These are phyloP conservation scores for Physcia stellaris DNA, from an alignment of 495 filamentous ascomycete genomes.

Conservation along the genomic window DNA sequence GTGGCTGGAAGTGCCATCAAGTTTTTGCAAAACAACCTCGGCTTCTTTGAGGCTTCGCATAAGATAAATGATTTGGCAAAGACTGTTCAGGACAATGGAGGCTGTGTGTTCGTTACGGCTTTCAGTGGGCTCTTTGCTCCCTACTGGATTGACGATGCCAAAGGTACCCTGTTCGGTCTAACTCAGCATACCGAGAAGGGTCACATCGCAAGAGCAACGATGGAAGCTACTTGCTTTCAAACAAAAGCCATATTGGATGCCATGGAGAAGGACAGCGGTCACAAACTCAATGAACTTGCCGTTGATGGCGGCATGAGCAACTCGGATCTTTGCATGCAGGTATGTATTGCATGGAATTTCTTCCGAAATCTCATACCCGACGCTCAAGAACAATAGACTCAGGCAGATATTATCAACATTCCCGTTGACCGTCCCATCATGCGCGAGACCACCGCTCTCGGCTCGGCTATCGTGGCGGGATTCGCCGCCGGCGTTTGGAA, in stretches of 20 bases:
- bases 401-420: slow-evolving; percentile 83
- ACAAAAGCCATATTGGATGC: slow-evolving; percentile 89
- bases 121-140: slow-evolving; percentile 94
- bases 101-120: slow-evolving; percentile 87
- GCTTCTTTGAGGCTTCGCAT: slow-evolving; percentile 62
- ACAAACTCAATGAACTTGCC: slow-evolving; percentile 60
- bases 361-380: neutral
- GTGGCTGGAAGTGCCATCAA: slow-evolving; percentile 84
- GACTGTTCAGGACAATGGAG: slow-evolving; percentile 77
- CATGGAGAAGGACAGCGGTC: slow-evolving; percentile 82
- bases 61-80: slow-evolving; percentile 74
- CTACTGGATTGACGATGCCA: slow-evolving; percentile 97
- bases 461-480: slow-evolving; percentile 88
- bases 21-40: slow-evolving; percentile 82
- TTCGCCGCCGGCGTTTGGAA: slow-evolving; percentile 77
- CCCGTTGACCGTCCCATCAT: slow-evolving; percentile 78
- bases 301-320: slow-evolving; percentile 95
- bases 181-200: slow-evolving; percentile 82
- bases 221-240: slow-evolving; percentile 92
- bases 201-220: slow-evolving; percentile 85
- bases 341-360: slow-evolving; percentile 20
- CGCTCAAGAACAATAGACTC: slow-evolving; percentile 38
- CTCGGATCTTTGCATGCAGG: slow-evolving; percentile 90
- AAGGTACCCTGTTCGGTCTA: slow-evolving; percentile 80
- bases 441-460: slow-evolving; percentile 87